Conservation (phyloP, 1,139 yeast species). For the Blastobotrys indianensis region DNA sequence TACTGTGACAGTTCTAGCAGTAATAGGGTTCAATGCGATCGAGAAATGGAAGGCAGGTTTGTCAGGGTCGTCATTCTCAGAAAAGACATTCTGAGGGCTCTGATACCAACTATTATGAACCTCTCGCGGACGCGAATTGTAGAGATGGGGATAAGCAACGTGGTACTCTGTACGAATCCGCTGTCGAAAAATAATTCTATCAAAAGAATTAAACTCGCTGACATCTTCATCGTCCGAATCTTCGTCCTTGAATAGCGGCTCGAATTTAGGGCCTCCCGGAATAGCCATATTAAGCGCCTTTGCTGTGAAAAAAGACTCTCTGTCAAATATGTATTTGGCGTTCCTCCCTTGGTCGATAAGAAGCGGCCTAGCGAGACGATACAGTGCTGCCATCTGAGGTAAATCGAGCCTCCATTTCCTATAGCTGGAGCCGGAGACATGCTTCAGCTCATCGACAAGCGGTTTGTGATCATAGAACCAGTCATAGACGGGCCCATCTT, state of each 20-base stretch:
- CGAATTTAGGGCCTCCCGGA: conserved; percentile 96
- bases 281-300: conserved; percentile 80
- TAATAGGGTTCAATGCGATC: conserved; percentile 51
- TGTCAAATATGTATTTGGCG: conserved; percentile 65
- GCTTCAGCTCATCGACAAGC: conserved; percentile 47
- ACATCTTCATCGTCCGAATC: conserved; percentile 69
- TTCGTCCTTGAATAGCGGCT: conserved; percentile 66
- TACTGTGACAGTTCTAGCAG: conserved; percentile 34
- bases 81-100: conserved; percentile 49
- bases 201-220: conserved; percentile 85
- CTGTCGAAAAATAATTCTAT: conserved; percentile 72
- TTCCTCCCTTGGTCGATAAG: conserved; percentile 48
- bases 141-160: conserved; percentile 80
- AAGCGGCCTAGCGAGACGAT: conserved; percentile 65
- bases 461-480: conserved; percentile 85
- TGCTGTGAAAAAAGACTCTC: conserved; percentile 76
- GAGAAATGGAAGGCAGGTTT: conserved; percentile 53
- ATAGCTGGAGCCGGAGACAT: conserved; percentile 74
- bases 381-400: conserved; percentile 58
- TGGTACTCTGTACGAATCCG: conserved; percentile 77
- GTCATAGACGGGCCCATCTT: conserved; percentile 53
- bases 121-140: conserved; percentile 69
- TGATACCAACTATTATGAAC: conserved; percentile 59
- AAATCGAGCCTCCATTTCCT: conserved; percentile 62
- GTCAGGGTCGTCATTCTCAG: conserved; percentile 46